Conservation (phyloP, 225 moss, liverwort and hornwort species). For the Neckera pumila region DNA sequence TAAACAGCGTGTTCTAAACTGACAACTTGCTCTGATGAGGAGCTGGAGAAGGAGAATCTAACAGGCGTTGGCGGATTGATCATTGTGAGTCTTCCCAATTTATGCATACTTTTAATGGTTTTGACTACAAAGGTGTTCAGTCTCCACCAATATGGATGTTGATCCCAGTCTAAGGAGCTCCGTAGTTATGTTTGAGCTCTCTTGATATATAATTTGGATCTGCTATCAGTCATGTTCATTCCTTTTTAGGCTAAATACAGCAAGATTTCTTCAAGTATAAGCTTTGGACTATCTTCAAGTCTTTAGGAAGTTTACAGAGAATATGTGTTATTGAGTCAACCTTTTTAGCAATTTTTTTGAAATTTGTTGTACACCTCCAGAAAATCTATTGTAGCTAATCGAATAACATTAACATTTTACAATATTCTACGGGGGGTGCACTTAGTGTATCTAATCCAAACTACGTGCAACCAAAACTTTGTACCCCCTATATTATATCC, state of each 20-base stretch:
- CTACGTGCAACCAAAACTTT: too few relatives aligned
- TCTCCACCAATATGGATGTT: neutral
- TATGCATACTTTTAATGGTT: neutral
- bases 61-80: constrained; percentile 55
- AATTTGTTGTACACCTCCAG: neutral
- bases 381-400: neutral
- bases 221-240: neutral
- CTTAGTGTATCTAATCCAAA: too few relatives aligned
- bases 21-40: constrained; percentile 22
- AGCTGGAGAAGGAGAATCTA: constrained; percentile 29
- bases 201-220: neutral
- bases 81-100: constrained; percentile 24
- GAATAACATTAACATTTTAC: neutral
- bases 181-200: neutral
- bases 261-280: neutral
- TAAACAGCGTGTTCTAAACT: constrained; percentile 56
- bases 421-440: too few relatives aligned
- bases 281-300: neutral
- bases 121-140: neutral
- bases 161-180: neutral
- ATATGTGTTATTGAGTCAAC: neutral
- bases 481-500: too few relatives aligned
- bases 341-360: neutral
- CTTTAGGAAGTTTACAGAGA: neutral
- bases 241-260: neutral